These are phyloP conservation scores for Lanmaoa pseudosensibilis DNA, from an alignment of 768 basidiomycete genomes.

Conservation along the genomic window DNA sequence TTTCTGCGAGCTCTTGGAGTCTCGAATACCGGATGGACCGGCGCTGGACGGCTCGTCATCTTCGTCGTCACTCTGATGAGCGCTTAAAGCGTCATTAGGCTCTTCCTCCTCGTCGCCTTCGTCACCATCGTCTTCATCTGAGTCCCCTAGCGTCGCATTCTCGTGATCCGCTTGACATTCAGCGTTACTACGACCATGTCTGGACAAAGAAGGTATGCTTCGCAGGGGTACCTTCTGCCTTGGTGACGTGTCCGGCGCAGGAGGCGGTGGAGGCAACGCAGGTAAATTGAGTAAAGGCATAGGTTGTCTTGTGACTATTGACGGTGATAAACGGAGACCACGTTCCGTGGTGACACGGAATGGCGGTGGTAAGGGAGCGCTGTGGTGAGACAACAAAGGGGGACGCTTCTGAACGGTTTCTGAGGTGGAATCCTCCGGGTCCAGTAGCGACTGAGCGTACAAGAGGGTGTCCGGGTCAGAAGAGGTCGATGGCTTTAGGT, in stretches of 20 bases:
- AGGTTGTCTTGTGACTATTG: conserved; percentile 43
- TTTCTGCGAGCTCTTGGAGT: conserved; percentile 12
- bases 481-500: neutral
- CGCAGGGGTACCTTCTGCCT: conserved; percentile 37
- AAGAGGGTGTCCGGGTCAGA: neutral
- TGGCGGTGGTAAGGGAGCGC: conserved; percentile 19
- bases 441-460: neutral
- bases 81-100: conserved; percentile 35
- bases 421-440: neutral
- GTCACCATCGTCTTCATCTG: conserved; percentile 37
- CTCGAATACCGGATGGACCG: conserved; percentile 12
- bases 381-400: conserved; percentile 9
- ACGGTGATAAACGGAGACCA: conserved; percentile 45
- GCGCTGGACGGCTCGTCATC: conserved; percentile 31
- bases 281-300: conserved; percentile 54
- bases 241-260: conserved; percentile 10
- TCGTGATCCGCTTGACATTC: conserved; percentile 27
- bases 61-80: conserved; percentile 40
- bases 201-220: conserved; percentile 56
- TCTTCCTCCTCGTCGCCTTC: conserved; percentile 37
- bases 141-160: conserved; percentile 21
- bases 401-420: conserved; percentile 3
- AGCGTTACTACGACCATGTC: conserved; percentile 32
- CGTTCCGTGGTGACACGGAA: conserved; percentile 34
- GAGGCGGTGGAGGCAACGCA: conserved; percentile 38